Evolutionary conservation across 73 alveolate genomes (phyloP).

Genomic region (Paramecium biaurelia): DNA sequence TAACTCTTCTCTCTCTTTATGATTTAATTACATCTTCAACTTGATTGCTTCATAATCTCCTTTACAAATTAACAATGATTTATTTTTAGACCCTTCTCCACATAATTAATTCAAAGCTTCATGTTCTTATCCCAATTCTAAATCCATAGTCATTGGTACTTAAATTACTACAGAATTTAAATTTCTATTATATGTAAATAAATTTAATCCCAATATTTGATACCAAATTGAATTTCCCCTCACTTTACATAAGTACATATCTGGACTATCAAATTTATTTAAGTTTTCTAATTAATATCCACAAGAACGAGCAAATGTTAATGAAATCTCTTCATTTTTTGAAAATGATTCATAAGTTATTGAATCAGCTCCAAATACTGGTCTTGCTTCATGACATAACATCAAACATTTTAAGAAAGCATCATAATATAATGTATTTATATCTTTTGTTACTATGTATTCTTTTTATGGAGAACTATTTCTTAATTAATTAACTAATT

Average conservation of each 20-base stretch:
- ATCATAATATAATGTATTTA: slow-evolving; percentile 21
- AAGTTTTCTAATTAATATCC: slow-evolving; percentile 26
- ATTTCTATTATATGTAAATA: background rate
- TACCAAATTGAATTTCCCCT: slow-evolving; percentile 6
- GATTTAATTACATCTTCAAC: background rate
- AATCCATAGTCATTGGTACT: background rate
- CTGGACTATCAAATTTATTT: slow-evolving; percentile 44
- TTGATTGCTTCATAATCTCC: slow-evolving; percentile 50
- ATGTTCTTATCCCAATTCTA: background rate
- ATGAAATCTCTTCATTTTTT: slow-evolving; percentile 25
- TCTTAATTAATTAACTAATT: background rate
- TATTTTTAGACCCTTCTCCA: slow-evolving; percentile 41
- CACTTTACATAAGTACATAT: slow-evolving; percentile 24
- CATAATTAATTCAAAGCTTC: slow-evolving; percentile 18
- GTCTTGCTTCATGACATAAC: slow-evolving; percentile 54
- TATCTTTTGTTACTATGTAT: background rate
- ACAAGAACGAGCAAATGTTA: slow-evolving; percentile 38
- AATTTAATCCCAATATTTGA: slow-evolving; percentile 17
- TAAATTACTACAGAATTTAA: slow-evolving; percentile 1
- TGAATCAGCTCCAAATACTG: background rate
- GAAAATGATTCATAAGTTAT: slow-evolving; percentile 37
- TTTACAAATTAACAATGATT: slow-evolving; percentile 18
- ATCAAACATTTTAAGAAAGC: slow-evolving; percentile 17
- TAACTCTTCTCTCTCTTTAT: slow-evolving; percentile 50
- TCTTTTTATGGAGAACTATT: background rate